These are phyloP conservation scores for Tolypocladium tundrense DNA, from an alignment of 2,329 filamentous ascomycete genomes.

Conservation along the genomic window DNA sequence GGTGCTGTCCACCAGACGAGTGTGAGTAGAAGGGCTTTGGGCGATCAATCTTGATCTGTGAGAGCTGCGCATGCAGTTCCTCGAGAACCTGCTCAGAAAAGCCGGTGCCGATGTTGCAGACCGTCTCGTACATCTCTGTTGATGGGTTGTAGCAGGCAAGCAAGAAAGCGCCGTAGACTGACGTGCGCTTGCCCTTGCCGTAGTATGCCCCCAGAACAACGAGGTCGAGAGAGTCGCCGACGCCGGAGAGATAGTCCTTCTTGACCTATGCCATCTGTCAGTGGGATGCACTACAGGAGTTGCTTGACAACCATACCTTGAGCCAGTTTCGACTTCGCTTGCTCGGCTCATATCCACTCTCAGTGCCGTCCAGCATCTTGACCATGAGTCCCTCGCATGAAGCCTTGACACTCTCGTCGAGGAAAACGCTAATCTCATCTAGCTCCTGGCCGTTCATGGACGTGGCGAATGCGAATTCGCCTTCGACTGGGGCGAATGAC, in stretches of 20 bases:
- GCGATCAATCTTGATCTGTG: slow-evolving; percentile 70
- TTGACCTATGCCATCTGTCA: slow-evolving; percentile 55
- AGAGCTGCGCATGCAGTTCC: slow-evolving; percentile 68
- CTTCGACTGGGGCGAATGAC: slow-evolving; percentile 69
- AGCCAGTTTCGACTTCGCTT: slow-evolving; percentile 97
- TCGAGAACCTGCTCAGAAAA: slow-evolving; percentile 94
- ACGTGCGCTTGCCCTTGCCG: slow-evolving; percentile 91
- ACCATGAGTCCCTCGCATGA: slow-evolving; percentile 98
- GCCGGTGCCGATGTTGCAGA: slow-evolving; percentile 97
- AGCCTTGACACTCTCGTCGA: slow-evolving; percentile 91
- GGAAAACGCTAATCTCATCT: slow-evolving; percentile 83
- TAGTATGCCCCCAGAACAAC: slow-evolving; percentile 92
- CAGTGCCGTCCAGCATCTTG: slow-evolving; percentile 91
- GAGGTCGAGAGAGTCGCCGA: slow-evolving; percentile 91
- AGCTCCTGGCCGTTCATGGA: slow-evolving; percentile 79
- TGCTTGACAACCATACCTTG: slow-evolving; percentile 47
- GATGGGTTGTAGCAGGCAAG: slow-evolving; percentile 83
- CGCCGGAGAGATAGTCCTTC: slow-evolving; percentile 90
- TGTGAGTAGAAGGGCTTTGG: slow-evolving; percentile 94
- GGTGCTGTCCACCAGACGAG: slow-evolving; percentile 73
- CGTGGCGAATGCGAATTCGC: slow-evolving; percentile 85
- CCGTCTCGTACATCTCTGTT: slow-evolving; percentile 78
- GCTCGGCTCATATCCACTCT: slow-evolving; percentile 91
- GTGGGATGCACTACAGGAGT: neutral
- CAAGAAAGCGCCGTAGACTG: slow-evolving; percentile 90